Percentiles rank a stretch among this genome's conserved stretches.
These are phyloP conservation scores for Lagenidium giganteum DNA, from an alignment of 352 stramenopile genomes.

Conservation along the genomic window DNA sequence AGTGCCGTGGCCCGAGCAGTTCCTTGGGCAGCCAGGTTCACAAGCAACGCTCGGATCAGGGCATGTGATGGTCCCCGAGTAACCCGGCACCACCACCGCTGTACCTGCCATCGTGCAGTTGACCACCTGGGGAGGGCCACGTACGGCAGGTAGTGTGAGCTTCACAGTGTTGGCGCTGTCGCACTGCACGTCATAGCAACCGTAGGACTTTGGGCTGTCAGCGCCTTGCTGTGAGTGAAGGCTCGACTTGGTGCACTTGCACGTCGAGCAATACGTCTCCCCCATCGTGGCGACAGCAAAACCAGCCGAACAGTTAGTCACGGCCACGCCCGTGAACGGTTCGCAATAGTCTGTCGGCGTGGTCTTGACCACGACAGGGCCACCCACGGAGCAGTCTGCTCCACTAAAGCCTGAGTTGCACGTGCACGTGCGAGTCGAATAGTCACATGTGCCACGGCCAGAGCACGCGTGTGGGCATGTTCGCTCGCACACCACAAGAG, in stretches of 20 bases:
- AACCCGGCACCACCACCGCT: slow-evolving; percentile 31
- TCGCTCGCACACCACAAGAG: slow-evolving; percentile 45
- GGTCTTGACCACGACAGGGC: too few relatives aligned
- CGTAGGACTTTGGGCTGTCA: slow-evolving; percentile 58
- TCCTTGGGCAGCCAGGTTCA: slow-evolving; percentile 18
- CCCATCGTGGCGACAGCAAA: too few relatives aligned
- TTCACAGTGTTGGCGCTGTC: slow-evolving; percentile 27
- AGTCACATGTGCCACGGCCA: slow-evolving; percentile 25
- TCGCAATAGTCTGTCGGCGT: too few relatives aligned
- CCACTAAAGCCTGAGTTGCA: slow-evolving; percentile 20
- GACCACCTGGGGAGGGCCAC: slow-evolving; percentile 10
- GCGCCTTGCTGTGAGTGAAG: slow-evolving; percentile 58
- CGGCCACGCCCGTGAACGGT: too few relatives aligned
- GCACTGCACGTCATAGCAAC: slow-evolving; percentile 77
- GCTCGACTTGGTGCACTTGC: slow-evolving; percentile 61
- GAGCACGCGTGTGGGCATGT: slow-evolving; percentile 23
- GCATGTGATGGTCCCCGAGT: slow-evolving; percentile 50
- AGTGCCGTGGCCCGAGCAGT: slow-evolving; percentile 24
- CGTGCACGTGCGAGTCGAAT: slow-evolving; percentile 15
- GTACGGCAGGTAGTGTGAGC: slow-evolving; percentile 28
- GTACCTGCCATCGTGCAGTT: slow-evolving; percentile 43
- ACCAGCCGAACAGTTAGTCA: too few relatives aligned
- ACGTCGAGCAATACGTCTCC: slow-evolving; percentile 68
- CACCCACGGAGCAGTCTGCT: slow-evolving; percentile 24
- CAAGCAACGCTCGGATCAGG: slow-evolving; percentile 67